phyloP scores from a whole-genome alignment of 176 grass and related monocot genomes.

The maize (Zea mays) region Zm-B73-REFERENCE-NAM-5.0 NC_050098.1:161995001-161995500 shows the following conservation, averaged over 20 bases:
- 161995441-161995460: too few relatives aligned
- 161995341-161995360: slow-evolving; percentile 2
- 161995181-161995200: slow-evolving; percentile 25
- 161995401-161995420: too few relatives aligned
- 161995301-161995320: slow-evolving; percentile 3
- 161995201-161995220: slow-evolving; percentile 10
- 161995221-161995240: slow-evolving; percentile 21
- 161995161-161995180: slow-evolving; percentile 10
- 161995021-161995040: too few relatives aligned
- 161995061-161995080: too few relatives aligned
- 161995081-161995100: too few relatives aligned
- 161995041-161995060: too few relatives aligned
- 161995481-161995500: too few relatives aligned
- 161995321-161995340: slow-evolving; percentile 23
- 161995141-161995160: slow-evolving; percentile 23
- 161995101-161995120: too few relatives aligned
- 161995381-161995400: not conserved
- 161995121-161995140: not conserved
- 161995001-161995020: too few relatives aligned
- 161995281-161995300: not conserved
- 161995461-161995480: too few relatives aligned
- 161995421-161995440: too few relatives aligned
- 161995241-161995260: not conserved
- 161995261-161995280: not conserved
- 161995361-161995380: slow-evolving; percentile 15